Evolutionary conservation across 768 basidiomycete species (phyloP).

Genomic region (Glaciozyma antarctica): DNA sequence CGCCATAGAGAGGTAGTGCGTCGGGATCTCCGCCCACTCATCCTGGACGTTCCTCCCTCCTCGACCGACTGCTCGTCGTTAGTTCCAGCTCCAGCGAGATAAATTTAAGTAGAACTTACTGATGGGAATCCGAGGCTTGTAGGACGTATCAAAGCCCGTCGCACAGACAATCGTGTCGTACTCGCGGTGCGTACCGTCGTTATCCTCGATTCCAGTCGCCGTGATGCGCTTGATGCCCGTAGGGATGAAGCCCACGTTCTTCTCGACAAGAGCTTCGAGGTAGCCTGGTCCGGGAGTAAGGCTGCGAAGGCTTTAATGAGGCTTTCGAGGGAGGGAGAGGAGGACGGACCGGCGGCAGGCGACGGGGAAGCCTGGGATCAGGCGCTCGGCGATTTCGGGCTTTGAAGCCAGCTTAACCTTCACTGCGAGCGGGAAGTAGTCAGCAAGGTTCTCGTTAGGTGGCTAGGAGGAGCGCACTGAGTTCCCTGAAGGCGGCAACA

Average conservation of each 20-base stretch:
- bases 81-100: slow-evolving; percentile 35
- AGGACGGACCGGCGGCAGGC: slow-evolving; percentile 47
- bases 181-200: slow-evolving; percentile 49
- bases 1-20: slow-evolving; percentile 52
- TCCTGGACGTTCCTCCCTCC: slow-evolving; percentile 49
- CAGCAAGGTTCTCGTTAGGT: not conserved
- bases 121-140: slow-evolving; percentile 30
- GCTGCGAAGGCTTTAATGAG: not conserved
- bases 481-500: slow-evolving; percentile 17
- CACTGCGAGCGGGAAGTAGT: slow-evolving; percentile 42
- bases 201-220: slow-evolving; percentile 50
- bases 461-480: slow-evolving; percentile 7
- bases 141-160: slow-evolving; percentile 39
- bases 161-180: slow-evolving; percentile 58
- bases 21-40: slow-evolving; percentile 51
- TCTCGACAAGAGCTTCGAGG: slow-evolving; percentile 55
- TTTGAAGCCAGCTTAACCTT: slow-evolving; percentile 48
- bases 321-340: not conserved
- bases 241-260: slow-evolving; percentile 44
- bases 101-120: not conserved
- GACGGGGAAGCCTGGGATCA: slow-evolving; percentile 49
- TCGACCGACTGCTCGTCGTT: slow-evolving; percentile 50
- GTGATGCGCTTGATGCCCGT: slow-evolving; percentile 48
- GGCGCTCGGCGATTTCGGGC: slow-evolving; percentile 48
- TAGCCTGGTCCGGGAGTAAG: slow-evolving; percentile 61